These are phyloP conservation scores for Blepharisma undulans DNA, from an alignment of 169 alveolate species.

Conservation along the genomic window DNA sequence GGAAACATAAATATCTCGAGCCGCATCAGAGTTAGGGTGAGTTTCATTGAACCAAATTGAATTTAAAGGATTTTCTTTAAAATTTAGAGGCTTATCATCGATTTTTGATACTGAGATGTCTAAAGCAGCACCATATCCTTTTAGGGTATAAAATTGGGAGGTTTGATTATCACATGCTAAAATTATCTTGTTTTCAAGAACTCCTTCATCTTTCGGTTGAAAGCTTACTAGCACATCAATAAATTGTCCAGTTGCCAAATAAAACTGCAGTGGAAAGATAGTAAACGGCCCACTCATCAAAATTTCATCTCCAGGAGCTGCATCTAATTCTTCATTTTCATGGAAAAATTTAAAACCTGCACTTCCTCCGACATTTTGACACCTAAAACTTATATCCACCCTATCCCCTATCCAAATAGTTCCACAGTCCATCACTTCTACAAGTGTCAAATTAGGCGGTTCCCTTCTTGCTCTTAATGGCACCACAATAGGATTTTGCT, in stretches of 20 bases:
- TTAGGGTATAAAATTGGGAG: conserved; percentile 63
- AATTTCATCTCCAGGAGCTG: conserved; percentile 70
- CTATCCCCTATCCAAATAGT: conserved; percentile 85
- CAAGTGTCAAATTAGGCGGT: conserved; percentile 78
- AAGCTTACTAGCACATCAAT: conserved; percentile 79
- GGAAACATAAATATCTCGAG: conserved; percentile 62
- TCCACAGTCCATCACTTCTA: conserved; percentile 78
- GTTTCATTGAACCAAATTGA: conserved; percentile 79
- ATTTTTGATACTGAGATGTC: conserved; percentile 79
- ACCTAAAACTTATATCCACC: conserved; percentile 80
- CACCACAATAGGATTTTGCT: conserved; percentile 76
- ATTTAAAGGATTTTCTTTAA: conserved; percentile 61
- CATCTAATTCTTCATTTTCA: conserved; percentile 70
- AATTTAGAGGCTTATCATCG: conserved; percentile 75
- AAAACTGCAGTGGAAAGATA: conserved; percentile 84
- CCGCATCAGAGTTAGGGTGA: conserved; percentile 67
- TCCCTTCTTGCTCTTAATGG: conserved; percentile 85
- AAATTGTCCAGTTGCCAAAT: conserved; percentile 78
- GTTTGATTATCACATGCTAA: conserved; percentile 85
- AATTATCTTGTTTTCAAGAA: conserved; percentile 70
- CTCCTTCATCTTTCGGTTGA: conserved; percentile 80
- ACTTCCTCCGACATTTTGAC: conserved; percentile 86
- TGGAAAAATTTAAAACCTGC: conserved; percentile 86
- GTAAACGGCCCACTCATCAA: conserved; percentile 80
- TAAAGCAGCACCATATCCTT: conserved; percentile 80